Conservation (phyloP, 169 alveolate species). For the Cryptosporidium muris region DNA sequence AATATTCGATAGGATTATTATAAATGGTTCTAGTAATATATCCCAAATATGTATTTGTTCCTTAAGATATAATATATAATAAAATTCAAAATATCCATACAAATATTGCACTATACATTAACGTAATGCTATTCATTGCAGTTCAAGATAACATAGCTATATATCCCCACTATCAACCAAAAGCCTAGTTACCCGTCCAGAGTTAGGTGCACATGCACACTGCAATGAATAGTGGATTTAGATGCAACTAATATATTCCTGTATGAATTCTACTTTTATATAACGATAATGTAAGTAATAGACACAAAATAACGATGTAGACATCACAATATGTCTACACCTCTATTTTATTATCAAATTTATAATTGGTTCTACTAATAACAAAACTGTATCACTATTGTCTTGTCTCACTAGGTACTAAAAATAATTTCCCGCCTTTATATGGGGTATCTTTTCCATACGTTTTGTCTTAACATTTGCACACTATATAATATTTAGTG, state of each 20-base stretch:
- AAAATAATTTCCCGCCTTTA: no score
- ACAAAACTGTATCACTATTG: no score
- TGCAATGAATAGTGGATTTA: slow-evolving; percentile 66
- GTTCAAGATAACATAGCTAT: no score
- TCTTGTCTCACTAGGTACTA: no score
- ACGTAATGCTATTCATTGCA: no score
- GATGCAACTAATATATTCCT: slow-evolving; percentile 35
- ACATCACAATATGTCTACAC: slow-evolving; percentile 43
- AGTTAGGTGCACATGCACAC: slow-evolving; percentile 71
- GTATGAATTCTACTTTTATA: slow-evolving; percentile 6
- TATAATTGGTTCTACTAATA: no score
- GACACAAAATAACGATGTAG: slow-evolving; percentile 67
- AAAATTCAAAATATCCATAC: slow-evolving; percentile 31
- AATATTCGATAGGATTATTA: background rate
- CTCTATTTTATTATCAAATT: background rate
- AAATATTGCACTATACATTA: no score
- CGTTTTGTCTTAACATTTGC: no score
- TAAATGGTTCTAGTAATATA: slow-evolving; percentile 8
- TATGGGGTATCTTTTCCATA: no score
- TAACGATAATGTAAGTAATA: slow-evolving; percentile 1
- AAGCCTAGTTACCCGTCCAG: slow-evolving; percentile 65
- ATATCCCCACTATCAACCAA: no score
- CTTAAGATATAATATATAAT: background rate
- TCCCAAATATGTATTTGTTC: no score
- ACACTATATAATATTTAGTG: no score